These are phyloP conservation scores for Vitis hybrid DNA, from an alignment of 177 flowering plant species.

Conservation along the genomic window DNA sequence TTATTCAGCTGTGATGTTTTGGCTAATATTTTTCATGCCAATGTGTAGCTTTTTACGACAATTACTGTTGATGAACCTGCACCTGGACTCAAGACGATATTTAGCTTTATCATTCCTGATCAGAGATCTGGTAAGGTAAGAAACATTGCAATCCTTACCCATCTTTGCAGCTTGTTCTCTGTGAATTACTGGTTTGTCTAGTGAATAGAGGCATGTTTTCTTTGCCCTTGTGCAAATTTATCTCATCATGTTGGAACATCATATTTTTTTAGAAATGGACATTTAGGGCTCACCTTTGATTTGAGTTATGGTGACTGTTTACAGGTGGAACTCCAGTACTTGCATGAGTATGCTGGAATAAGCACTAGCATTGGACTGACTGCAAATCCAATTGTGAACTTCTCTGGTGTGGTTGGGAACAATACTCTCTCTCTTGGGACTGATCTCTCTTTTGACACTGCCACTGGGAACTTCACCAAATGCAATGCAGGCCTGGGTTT, in stretches of 20 bases:
- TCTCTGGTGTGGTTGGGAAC: conserved; percentile 74
- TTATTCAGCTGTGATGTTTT: neutral
- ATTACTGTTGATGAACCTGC: conserved; percentile 74
- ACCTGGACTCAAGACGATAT: conserved; percentile 77
- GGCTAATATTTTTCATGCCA: conserved; percentile 9
- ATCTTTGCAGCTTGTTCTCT: neutral
- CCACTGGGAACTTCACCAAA: conserved; percentile 63
- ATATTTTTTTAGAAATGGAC: neutral
- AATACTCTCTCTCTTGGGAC: conserved; percentile 50
- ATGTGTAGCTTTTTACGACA: conserved; percentile 55
- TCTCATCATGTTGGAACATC: neutral
- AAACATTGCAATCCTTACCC: neutral
- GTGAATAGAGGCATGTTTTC: neutral
- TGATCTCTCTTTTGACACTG: conserved; percentile 76
- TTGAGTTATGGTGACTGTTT: neutral
- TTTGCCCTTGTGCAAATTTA: neutral
- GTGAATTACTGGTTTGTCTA: neutral
- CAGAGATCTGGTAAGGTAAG: conserved; percentile 81
- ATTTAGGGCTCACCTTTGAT: neutral
- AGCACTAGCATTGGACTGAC: conserved; percentile 74
- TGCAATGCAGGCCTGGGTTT: conserved; percentile 64
- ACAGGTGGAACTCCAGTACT: conserved; percentile 80
- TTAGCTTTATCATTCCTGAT: conserved; percentile 68
- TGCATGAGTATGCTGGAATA: conserved; percentile 82
- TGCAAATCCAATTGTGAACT: conserved; percentile 75